Percentiles rank a stretch among this genome's conserved stretches.
These are phyloP conservation scores for Pythium aphanidermatum DNA, from an alignment of 352 stramenopile species.

Conservation along the genomic window DNA sequence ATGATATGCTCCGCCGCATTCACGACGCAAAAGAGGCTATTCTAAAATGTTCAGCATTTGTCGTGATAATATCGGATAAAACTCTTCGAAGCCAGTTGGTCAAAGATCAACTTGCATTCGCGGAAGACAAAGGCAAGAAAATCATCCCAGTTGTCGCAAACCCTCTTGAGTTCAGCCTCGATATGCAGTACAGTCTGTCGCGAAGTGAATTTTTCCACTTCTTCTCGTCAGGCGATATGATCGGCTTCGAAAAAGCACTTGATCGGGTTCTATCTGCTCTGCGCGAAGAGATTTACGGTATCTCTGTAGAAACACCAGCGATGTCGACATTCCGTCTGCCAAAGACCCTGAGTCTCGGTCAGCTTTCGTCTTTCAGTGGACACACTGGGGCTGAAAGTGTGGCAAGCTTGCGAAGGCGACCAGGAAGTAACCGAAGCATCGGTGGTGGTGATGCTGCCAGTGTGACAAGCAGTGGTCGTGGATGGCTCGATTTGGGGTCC, in stretches of 20 bases:
- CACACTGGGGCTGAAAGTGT: conserved; percentile 10
- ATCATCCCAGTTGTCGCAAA: conserved; percentile 74
- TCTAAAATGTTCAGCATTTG: conserved; percentile 72
- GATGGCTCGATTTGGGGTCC: conserved; percentile 4
- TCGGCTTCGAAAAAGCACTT: conserved; percentile 64
- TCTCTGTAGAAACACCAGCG: conserved; percentile 28
- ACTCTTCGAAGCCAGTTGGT: conserved; percentile 65
- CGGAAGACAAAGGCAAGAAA: conserved; percentile 79
- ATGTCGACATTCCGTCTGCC: conserved; percentile 5
- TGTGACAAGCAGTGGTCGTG: conserved; percentile 3
- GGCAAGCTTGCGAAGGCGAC: conserved; percentile 15
- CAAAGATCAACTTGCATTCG: conserved; percentile 76
- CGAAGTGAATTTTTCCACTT: conserved; percentile 81
- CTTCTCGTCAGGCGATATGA: conserved; percentile 70
- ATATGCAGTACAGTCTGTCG: conserved; percentile 76
- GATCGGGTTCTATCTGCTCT: conserved; percentile 46
- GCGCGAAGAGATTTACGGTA: conserved; percentile 64
- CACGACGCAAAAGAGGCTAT: conserved; percentile 78
- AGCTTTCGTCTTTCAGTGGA: conserved; percentile 16
- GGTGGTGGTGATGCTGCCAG: conserved; percentile 10
- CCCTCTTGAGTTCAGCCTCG: conserved; percentile 52
- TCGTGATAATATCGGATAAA: conserved; percentile 69
- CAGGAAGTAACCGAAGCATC: conserved; percentile 8
- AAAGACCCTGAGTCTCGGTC: conserved; percentile 18
- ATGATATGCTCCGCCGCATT: conserved; percentile 69